Evolutionary conservation across 179 eudicot genomes (phyloP).

Genomic region (Nepenthes alata): DNA sequence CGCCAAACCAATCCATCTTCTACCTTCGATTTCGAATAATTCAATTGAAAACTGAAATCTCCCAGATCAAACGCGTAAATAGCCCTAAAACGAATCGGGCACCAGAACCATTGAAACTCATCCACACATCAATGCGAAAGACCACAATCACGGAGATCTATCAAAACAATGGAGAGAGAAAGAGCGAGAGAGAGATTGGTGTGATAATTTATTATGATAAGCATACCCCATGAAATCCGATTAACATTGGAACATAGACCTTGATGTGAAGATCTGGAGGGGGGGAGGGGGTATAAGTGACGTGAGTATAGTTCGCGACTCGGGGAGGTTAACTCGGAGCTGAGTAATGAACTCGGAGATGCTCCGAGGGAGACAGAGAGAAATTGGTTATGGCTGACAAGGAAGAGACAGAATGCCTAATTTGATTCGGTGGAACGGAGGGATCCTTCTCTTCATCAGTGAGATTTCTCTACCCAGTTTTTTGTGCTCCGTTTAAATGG

Average conservation of each 20-base stretch:
- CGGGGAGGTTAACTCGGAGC: neutral
- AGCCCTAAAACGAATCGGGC: neutral
- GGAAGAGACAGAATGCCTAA: too few relatives aligned
- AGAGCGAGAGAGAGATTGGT: neutral
- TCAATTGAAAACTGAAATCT: constrained; percentile 1
- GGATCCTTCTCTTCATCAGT: too few relatives aligned
- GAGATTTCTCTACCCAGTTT: too few relatives aligned
- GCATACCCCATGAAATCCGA: too few relatives aligned
- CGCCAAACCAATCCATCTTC: constrained; percentile 90
- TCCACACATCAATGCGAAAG: neutral
- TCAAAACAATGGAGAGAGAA: neutral
- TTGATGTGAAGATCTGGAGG: neutral
- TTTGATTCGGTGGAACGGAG: too few relatives aligned
- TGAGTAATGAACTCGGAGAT: neutral
- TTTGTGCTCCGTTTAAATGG: too few relatives aligned
- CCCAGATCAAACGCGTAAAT: constrained; percentile 4
- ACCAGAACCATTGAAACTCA: neutral
- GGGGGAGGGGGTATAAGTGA: neutral
- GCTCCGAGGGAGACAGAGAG: neutral
- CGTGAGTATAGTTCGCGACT: neutral
- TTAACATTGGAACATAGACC: neutral
- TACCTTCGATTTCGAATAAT: neutral
- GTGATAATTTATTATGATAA: too few relatives aligned
- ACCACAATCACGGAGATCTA: too few relatives aligned
- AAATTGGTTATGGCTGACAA: too few relatives aligned